phyloP scores from a whole-genome alignment of 441 rosid genomes.

The Pelargonium fulgidum region DNA sequence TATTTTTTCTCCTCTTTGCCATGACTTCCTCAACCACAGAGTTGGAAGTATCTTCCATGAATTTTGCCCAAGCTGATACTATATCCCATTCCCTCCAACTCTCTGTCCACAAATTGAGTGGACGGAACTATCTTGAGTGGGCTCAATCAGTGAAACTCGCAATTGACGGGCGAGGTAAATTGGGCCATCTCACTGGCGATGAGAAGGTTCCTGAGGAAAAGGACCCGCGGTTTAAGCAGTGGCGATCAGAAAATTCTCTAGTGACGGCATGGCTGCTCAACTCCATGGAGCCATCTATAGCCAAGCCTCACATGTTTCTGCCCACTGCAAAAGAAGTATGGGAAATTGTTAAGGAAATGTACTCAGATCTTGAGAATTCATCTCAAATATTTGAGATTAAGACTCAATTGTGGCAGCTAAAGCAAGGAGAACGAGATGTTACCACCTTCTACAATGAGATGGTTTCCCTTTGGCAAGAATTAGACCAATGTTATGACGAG shows the following conservation, averaged over 20 bases:
- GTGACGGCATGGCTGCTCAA: neutral
- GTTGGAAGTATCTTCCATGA: too few species aligned
- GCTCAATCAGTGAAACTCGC: neutral
- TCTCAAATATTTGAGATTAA: slow-evolving; percentile 16
- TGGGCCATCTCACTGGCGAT: neutral
- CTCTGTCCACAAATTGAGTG: neutral
- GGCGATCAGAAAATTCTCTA: neutral
- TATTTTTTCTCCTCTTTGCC: too few species aligned
- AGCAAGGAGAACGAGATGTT: slow-evolving; percentile 11
- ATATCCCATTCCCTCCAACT: neutral
- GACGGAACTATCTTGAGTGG: neutral
- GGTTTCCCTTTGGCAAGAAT: neutral
- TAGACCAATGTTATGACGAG: neutral
- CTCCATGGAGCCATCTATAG: neutral
- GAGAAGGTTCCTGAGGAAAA: neutral
- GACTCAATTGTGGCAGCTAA: slow-evolving; percentile 3
- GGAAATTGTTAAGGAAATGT: neutral
- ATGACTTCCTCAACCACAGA: too few species aligned
- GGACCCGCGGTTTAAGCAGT: neutral
- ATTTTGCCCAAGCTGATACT: too few species aligned
- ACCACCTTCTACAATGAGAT: slow-evolving; percentile 6
- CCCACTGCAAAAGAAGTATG: neutral
- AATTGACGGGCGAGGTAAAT: neutral
- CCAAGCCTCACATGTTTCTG: neutral
- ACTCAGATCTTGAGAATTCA: slow-evolving; percentile 9